Percentiles rank a stretch among this genome's conserved stretches.
Conservation (phyloP, 2,329 filamentous ascomycete species). For the Furcasterigmium furcatum region DNA sequence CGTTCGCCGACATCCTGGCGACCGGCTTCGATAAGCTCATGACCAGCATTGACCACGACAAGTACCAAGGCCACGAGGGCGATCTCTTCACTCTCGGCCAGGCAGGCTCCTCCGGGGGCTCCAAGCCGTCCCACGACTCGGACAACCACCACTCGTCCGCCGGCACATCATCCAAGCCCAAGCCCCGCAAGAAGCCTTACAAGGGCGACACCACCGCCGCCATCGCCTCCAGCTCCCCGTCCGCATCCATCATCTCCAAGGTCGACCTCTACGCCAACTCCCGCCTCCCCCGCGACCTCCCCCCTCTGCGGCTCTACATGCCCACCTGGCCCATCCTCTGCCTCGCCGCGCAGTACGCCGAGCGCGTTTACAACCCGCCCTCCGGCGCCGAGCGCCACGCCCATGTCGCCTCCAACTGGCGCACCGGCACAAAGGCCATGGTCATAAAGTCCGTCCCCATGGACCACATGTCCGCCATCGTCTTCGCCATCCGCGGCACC, state of each 20-base stretch:
- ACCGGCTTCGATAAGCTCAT: conserved; percentile 65
- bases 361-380: conserved; percentile 68
- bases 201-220: conserved; percentile 3
- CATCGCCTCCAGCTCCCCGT: not conserved
- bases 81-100: conserved; percentile 38
- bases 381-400: conserved; percentile 60
- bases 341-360: conserved; percentile 74
- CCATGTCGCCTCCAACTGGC: conserved; percentile 69
- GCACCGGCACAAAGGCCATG: conserved; percentile 78
- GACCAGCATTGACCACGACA: conserved; percentile 68
- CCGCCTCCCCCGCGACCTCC: conserved; percentile 63
- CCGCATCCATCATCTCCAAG: conserved; percentile 61
- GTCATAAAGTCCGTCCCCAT: conserved; percentile 77
- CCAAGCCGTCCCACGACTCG: not conserved
- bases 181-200: conserved; percentile 3
- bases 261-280: conserved; percentile 79
- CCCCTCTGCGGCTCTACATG: conserved; percentile 67
- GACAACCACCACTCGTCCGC: not conserved
- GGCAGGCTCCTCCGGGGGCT: not conserved
- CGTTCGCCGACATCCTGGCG: conserved; percentile 57
- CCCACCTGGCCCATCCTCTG: conserved; percentile 75
- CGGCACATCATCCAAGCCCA: conserved; percentile 1
- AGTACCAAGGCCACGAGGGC: conserved; percentile 47
- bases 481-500: conserved; percentile 80
- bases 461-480: conserved; percentile 74